Evolutionary conservation across 768 basidiomycete genomes (phyloP).

Genomic region (Termitomyces eurrhizus): DNA sequence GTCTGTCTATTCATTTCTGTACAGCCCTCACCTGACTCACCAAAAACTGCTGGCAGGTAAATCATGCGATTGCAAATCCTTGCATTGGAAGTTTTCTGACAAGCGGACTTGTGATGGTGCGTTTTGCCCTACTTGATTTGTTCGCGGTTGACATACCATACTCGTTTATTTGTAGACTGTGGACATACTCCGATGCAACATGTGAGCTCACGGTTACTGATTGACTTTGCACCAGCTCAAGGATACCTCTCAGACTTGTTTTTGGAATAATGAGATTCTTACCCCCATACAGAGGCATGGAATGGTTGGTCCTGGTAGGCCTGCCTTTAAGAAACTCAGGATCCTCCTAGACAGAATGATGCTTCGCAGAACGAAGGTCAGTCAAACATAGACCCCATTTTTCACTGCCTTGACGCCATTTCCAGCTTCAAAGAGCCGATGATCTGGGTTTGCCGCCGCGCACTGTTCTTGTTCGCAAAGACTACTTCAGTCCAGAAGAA

Average conservation of each 20-base stretch:
- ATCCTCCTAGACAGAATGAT: conserved; percentile 92
- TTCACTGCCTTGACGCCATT: background rate
- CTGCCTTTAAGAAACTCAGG: conserved; percentile 90
- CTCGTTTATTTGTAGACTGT: conserved; percentile 47
- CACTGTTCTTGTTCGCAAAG: conserved; percentile 81
- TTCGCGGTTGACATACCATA: background rate
- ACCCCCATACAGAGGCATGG: conserved; percentile 94
- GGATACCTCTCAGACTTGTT: conserved; percentile 61
- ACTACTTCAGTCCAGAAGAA: conserved; percentile 96
- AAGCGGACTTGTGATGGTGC: conserved; percentile 80
- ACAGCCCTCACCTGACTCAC: background rate
- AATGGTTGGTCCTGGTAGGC: conserved; percentile 72
- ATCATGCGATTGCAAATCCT: conserved; percentile 86
- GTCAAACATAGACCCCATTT: background rate
- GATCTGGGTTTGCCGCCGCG: conserved; percentile 94
- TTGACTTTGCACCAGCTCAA: conserved; percentile 7
- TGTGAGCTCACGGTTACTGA: conserved; percentile 32
- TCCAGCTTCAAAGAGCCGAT: conserved; percentile 87
- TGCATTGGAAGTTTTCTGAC: conserved; percentile 92
- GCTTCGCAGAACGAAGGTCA: conserved; percentile 84
- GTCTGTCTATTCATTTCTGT: conserved; percentile 34
- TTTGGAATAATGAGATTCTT: conserved; percentile 96
- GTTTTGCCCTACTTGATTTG: conserved; percentile 14
- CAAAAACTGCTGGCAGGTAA: conserved; percentile 53
- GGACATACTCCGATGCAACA: conserved; percentile 86